A percentile compares a stretch with the other conserved stretches of the same genome.
Conservation (phyloP, 495 filamentous ascomycete species). For the Penicillium salamii region DNA sequence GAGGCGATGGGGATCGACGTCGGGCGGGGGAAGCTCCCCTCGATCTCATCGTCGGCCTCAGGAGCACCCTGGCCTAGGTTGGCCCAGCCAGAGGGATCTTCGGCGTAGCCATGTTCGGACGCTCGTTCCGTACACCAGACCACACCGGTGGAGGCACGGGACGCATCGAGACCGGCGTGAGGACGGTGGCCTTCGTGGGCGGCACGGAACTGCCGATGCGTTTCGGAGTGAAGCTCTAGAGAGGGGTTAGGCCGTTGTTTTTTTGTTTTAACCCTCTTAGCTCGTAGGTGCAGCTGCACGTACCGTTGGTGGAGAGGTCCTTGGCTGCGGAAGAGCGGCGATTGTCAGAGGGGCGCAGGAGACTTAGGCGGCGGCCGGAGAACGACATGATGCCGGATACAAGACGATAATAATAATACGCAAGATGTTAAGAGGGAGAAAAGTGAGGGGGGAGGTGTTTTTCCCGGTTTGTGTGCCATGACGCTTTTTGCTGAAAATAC, state of each 20-base stretch:
- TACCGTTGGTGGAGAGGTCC: conserved; percentile 45
- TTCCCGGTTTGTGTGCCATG: background rate
- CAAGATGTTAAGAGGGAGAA: background rate
- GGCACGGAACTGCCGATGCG: conserved; percentile 80
- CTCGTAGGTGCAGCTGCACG: conserved; percentile 6
- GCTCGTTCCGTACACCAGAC: conserved; percentile 86
- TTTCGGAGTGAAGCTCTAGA: conserved; percentile 69
- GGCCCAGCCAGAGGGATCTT: conserved; percentile 81
- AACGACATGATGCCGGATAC: conserved; percentile 42
- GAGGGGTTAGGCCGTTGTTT: no score
- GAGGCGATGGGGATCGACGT: conserved; percentile 73
- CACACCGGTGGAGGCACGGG: conserved; percentile 76
- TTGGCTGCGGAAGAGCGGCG: conserved; percentile 38
- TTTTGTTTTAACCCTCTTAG: conserved; percentile 7
- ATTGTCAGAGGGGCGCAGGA: conserved; percentile 39
- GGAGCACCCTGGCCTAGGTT: conserved; percentile 95
- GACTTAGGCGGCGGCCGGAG: conserved; percentile 48
- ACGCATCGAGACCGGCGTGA: conserved; percentile 85
- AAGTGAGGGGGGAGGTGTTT: background rate
- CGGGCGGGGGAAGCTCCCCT: conserved; percentile 85
- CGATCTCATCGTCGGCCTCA: conserved; percentile 90
- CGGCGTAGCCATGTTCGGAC: conserved; percentile 73
- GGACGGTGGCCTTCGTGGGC: conserved; percentile 86
- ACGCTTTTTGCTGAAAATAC: conserved; percentile 5
- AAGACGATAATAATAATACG: background rate